phyloP scores from a whole-genome alignment of 2,329 filamentous ascomycete species.

The Grosmannia penicillata region DNA sequence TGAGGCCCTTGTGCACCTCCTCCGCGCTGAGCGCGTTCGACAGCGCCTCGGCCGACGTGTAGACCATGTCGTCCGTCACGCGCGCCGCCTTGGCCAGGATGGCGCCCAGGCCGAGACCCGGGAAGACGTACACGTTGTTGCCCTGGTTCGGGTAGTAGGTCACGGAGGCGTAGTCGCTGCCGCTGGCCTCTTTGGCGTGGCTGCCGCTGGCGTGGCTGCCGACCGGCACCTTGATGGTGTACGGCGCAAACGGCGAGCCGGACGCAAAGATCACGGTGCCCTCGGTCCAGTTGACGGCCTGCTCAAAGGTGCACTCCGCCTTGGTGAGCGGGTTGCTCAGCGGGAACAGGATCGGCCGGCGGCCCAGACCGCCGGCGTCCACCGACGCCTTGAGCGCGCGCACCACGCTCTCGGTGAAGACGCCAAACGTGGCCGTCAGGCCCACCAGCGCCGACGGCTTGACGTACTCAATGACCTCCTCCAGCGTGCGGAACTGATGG shows the following conservation, averaged over 20 bases:
- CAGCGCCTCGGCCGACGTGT: slow-evolving; percentile 75
- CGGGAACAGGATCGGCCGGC: slow-evolving; percentile 84
- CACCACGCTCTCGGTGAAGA: slow-evolving; percentile 81
- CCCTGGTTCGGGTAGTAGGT: slow-evolving; percentile 72
- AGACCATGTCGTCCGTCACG: slow-evolving; percentile 93
- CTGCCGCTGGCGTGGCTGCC: background rate
- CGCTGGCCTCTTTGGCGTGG: background rate
- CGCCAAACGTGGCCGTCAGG: slow-evolving; percentile 83
- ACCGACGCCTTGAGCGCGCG: slow-evolving; percentile 52
- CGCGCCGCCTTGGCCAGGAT: slow-evolving; percentile 79
- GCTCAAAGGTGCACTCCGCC: slow-evolving; percentile 94
- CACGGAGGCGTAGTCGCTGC: slow-evolving; percentile 36
- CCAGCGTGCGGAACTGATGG: slow-evolving; percentile 61
- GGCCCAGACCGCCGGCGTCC: slow-evolving; percentile 49
- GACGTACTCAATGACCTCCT: slow-evolving; percentile 87
- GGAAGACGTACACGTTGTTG: slow-evolving; percentile 89
- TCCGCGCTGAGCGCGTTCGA: slow-evolving; percentile 64
- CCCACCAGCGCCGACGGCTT: slow-evolving; percentile 91
- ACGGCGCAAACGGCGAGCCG: slow-evolving; percentile 75
- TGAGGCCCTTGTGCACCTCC: slow-evolving; percentile 68
- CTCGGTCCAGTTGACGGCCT: slow-evolving; percentile 80
- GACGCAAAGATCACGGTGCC: slow-evolving; percentile 88
- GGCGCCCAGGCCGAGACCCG: slow-evolving; percentile 82
- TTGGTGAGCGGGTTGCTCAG: slow-evolving; percentile 93
- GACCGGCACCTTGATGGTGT: slow-evolving; percentile 40